Evolutionary conservation across 495 filamentous ascomycete genomes (phyloP).

Genomic region (Aspergillus hancockii): DNA sequence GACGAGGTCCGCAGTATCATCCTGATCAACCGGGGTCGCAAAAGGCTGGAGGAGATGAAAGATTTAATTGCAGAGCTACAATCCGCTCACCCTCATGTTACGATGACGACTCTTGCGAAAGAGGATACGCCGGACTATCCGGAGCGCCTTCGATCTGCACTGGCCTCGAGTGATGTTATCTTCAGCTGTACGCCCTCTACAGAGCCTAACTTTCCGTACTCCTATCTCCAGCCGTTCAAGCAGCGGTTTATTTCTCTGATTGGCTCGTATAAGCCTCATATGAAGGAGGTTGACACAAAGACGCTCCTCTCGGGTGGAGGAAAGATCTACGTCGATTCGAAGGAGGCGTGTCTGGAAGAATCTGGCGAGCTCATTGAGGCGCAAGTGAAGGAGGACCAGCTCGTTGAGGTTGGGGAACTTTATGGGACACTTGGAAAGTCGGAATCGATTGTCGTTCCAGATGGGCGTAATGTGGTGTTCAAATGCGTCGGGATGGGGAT

Average conservation of each 20-base stretch:
- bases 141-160: conserved; percentile 22
- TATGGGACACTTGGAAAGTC: conserved; percentile 52
- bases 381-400: conserved; percentile 60
- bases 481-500: conserved; percentile 52
- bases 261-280: conserved; percentile 80
- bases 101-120: conserved; percentile 28
- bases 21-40: conserved; percentile 72
- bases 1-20: conserved; percentile 67
- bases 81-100: conserved; percentile 26
- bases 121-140: conserved; percentile 35
- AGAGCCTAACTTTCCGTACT: conserved; percentile 60
- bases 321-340: conserved; percentile 78
- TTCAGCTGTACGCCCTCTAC: conserved; percentile 73
- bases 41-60: conserved; percentile 37
- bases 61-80: conserved; percentile 29
- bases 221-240: conserved; percentile 54
- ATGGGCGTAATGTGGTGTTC: conserved; percentile 66
- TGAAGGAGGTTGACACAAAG: conserved; percentile 81
- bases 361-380: conserved; percentile 87
- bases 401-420: conserved; percentile 85
- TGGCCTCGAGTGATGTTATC: conserved; percentile 63
- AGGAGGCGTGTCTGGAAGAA: conserved; percentile 77
- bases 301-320: conserved; percentile 74
- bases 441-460: conserved; percentile 23
- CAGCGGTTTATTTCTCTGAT: conserved; percentile 77